Percentiles rank a stretch among this genome's conserved stretches.
These are phyloP conservation scores for Durotheca rogersii DNA, from an alignment of 495 filamentous ascomycete species.

Conservation along the genomic window DNA sequence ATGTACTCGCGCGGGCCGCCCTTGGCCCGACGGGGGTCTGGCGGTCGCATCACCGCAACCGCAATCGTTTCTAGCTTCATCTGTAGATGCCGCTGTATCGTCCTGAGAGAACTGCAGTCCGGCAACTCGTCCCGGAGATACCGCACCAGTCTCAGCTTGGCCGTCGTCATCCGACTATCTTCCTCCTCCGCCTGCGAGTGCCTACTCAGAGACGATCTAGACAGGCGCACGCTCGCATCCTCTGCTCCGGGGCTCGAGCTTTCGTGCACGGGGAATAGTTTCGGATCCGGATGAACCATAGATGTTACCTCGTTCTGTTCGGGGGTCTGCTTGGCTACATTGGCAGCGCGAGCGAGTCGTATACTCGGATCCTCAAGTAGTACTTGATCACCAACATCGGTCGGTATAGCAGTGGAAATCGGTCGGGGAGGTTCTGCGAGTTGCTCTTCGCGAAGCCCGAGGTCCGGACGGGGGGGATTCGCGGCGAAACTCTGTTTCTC, in stretches of 20 bases:
- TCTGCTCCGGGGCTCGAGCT: constrained; percentile 15
- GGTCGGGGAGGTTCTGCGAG: background rate
- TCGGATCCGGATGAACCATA: no score
- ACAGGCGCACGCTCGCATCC: constrained; percentile 28
- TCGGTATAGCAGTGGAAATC: background rate
- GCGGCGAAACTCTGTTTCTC: background rate
- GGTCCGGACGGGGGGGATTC: constrained; percentile 13
- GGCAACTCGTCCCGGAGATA: constrained; percentile 60
- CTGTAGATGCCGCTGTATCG: constrained; percentile 57
- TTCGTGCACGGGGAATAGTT: background rate
- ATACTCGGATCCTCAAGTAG: constrained; percentile 35
- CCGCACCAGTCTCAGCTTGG: constrained; percentile 44
- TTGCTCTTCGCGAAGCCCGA: constrained; percentile 5
- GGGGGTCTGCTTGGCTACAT: constrained; percentile 31
- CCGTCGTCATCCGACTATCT: constrained; percentile 29
- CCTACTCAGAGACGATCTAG: constrained; percentile 27
- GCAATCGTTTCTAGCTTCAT: constrained; percentile 65
- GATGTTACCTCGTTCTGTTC: constrained; percentile 20
- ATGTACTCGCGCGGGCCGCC: constrained; percentile 68
- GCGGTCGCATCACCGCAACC: constrained; percentile 59
- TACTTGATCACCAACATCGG: constrained; percentile 7
- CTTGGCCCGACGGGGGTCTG: constrained; percentile 59
- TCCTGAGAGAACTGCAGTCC: constrained; percentile 68
- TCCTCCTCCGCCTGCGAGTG: constrained; percentile 26
- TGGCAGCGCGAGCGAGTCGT: constrained; percentile 38